Evolutionary conservation across 768 basidiomycete species (phyloP).

Genomic region (Tylopilus intermedius): DNA sequence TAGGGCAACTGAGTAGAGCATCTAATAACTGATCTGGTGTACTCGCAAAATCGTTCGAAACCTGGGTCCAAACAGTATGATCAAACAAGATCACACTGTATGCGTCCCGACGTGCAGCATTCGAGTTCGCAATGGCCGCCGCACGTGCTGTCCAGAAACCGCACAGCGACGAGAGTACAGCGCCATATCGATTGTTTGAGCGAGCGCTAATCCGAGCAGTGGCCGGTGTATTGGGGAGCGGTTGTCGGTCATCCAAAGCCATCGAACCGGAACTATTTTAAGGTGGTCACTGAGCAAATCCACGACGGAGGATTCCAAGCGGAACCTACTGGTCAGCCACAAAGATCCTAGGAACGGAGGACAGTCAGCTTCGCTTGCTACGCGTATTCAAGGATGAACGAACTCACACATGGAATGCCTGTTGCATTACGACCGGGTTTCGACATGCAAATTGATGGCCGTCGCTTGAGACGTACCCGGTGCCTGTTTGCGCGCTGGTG

Average conservation of each 20-base stretch:
- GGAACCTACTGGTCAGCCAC: slow-evolving; percentile 43
- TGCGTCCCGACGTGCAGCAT: too few relatives aligned
- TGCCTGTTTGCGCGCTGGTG: slow-evolving; percentile 24
- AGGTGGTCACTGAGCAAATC: neutral
- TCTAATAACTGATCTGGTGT: too few relatives aligned
- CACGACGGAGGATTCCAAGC: neutral
- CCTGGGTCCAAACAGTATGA: too few relatives aligned
- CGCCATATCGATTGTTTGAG: too few relatives aligned
- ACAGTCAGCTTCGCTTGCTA: neutral
- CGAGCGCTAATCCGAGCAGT: too few relatives aligned
- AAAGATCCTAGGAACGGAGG: slow-evolving; percentile 39
- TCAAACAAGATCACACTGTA: too few relatives aligned
- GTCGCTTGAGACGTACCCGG: slow-evolving; percentile 50
- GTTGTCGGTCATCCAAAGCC: slow-evolving; percentile 9
- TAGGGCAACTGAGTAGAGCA: too few relatives aligned
- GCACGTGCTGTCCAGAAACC: too few relatives aligned
- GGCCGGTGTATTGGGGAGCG: too few relatives aligned
- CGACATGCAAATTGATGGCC: slow-evolving; percentile 52
- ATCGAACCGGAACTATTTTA: slow-evolving; percentile 49
- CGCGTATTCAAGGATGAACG: neutral
- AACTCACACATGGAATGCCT: slow-evolving; percentile 58
- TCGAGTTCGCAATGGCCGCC: too few relatives aligned
- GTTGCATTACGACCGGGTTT: slow-evolving; percentile 49
- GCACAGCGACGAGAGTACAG: too few relatives aligned
- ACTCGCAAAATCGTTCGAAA: too few relatives aligned